These are phyloP conservation scores for Acacia acuminata DNA, from an alignment of 306 rosid genomes.

Conservation along the genomic window DNA sequence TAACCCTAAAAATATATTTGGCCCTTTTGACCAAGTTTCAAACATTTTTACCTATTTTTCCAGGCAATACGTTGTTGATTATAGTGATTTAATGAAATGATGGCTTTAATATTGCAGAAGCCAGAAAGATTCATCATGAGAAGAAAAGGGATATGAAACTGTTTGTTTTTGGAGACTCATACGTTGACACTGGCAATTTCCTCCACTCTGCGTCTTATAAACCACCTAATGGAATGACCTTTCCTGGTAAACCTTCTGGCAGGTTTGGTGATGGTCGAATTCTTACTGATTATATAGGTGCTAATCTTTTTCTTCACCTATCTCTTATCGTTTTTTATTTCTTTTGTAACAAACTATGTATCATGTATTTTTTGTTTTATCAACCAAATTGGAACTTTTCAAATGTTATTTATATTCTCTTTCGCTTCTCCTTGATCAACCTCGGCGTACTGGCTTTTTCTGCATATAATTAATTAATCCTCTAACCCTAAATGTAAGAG, in stretches of 20 bases:
- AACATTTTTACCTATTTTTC: too few species aligned
- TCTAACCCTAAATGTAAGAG: too few species aligned
- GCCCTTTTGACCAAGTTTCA: too few species aligned
- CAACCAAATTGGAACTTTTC: neutral
- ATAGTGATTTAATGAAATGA: neutral
- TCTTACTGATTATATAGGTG: slow-evolving; percentile 62
- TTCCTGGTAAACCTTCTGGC: slow-evolving; percentile 56
- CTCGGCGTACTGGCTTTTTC: neutral
- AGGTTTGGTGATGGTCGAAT: slow-evolving; percentile 58
- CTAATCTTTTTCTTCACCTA: neutral
- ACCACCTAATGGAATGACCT: slow-evolving; percentile 53
- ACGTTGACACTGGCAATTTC: slow-evolving; percentile 38
- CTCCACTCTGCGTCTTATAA: slow-evolving; percentile 32
- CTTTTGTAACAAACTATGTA: neutral
- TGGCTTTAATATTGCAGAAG: slow-evolving; percentile 6
- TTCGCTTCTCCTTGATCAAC: neutral
- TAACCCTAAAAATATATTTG: too few species aligned
- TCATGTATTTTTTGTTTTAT: neutral
- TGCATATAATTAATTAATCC: too few species aligned
- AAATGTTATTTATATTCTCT: neutral
- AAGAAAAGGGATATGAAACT: slow-evolving; percentile 29
- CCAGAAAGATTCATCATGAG: neutral
- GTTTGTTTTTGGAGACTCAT: slow-evolving; percentile 10
- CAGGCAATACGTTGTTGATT: neutral
- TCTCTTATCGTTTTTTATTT: neutral